These are phyloP conservation scores for Papilionanthe hybrid DNA, from an alignment of 116 monocot species.

Conservation along the genomic window DNA sequence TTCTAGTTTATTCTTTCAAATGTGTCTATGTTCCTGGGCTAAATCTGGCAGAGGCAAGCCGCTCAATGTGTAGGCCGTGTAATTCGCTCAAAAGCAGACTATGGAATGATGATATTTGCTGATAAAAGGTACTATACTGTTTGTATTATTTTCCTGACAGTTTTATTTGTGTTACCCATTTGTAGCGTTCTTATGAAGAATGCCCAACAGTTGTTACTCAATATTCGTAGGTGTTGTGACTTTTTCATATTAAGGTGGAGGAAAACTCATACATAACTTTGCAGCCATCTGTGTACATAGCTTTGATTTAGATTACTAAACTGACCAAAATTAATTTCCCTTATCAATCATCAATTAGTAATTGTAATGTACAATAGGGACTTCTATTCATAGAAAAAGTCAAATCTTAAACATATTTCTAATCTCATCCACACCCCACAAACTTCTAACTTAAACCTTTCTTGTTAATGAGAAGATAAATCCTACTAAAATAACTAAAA, in stretches of 20 bases:
- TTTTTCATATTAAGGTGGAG: neutral
- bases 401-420: neutral
- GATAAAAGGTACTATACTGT: slow-evolving; percentile 72
- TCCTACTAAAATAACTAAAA: neutral
- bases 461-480: neutral
- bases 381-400: neutral
- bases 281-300: neutral
- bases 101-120: slow-evolving; percentile 99
- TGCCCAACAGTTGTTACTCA: neutral
- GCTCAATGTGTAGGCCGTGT: slow-evolving; percentile 99
- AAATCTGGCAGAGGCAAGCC: slow-evolving; percentile 74
- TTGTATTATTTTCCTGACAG: neutral
- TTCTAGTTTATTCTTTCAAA: neutral
- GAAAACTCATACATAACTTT: neutral
- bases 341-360: neutral
- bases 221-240: too few species aligned
- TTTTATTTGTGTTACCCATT: neutral
- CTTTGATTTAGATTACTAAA: neutral
- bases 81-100: slow-evolving; percentile 99
- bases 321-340: neutral
- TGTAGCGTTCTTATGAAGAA: neutral
- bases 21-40: neutral
- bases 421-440: neutral
- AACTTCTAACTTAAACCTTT: neutral
- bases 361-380: neutral